phyloP scores from a whole-genome alignment of 176 grass and related monocot genomes.

The Leersia perrieri region DNA sequence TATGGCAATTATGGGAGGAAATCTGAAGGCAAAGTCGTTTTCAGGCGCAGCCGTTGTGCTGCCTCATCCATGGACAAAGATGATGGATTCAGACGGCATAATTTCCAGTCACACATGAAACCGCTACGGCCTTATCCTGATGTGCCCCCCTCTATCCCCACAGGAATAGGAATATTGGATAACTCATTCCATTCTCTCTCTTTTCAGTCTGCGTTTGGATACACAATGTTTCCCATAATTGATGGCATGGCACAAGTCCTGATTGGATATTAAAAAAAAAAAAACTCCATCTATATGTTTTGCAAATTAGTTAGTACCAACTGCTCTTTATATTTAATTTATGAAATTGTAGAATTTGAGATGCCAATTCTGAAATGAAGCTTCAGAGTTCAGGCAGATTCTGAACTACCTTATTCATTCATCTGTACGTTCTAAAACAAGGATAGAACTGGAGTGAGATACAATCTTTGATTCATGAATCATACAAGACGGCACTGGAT shows the following conservation, averaged over 20 bases:
- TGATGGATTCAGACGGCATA: neutral
- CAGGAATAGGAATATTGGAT: neutral
- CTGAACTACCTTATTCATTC: neutral
- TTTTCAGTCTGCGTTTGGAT: neutral
- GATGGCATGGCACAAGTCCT: neutral
- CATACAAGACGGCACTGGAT: neutral
- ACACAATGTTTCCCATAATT: neutral
- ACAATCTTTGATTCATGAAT: neutral
- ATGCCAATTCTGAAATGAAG: neutral
- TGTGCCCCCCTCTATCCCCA: neutral
- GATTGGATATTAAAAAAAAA: neutral
- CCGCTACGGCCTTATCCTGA: neutral
- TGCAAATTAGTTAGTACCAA: neutral
- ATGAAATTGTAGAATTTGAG: neutral
- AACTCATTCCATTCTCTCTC: neutral
- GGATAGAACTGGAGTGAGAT: neutral
- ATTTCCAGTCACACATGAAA: neutral
- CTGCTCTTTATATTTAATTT: neutral
- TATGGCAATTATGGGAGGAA: neutral
- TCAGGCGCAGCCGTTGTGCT: conserved; percentile 12
- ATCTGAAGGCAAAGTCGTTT: conserved; percentile 11
- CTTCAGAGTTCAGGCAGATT: neutral
- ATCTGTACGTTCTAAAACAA: neutral
- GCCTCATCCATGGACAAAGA: conserved; percentile 28
- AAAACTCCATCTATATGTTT: no score